Conservation (phyloP, 257 asterid species). For the Eustoma russellianum region DNA sequence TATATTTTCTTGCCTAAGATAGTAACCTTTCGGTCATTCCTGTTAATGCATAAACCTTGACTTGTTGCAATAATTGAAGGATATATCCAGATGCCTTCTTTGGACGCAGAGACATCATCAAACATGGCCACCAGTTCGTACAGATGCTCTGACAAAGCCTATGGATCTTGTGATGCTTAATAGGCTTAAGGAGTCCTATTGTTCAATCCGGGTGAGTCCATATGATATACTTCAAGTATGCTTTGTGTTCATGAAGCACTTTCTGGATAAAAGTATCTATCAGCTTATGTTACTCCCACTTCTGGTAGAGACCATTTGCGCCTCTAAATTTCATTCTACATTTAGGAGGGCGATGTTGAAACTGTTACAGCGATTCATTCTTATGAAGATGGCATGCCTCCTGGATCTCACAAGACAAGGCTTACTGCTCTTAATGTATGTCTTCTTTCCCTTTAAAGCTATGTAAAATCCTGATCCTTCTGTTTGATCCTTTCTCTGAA, state of each 20-base stretch:
- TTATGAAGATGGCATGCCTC: constrained; percentile 74
- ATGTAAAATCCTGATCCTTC: no score
- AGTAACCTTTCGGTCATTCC: no score
- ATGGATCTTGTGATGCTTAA: constrained; percentile 78
- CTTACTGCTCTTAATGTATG: constrained; percentile 89
- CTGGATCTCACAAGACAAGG: constrained; percentile 83
- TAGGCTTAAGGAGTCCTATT: constrained; percentile 79
- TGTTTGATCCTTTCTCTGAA: no score
- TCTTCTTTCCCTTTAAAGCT: background rate
- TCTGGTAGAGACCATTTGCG: background rate
- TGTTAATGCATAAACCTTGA: background rate
- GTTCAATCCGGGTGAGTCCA: constrained; percentile 69
- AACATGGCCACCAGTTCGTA: constrained; percentile 96
- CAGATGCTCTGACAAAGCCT: constrained; percentile 84
- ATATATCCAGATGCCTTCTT: constrained; percentile 90
- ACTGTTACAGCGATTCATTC: constrained; percentile 79
- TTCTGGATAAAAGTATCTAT: background rate
- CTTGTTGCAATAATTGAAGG: constrained; percentile 29
- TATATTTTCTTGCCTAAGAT: background rate
- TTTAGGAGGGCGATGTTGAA: constrained; percentile 94
- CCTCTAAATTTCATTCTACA: constrained; percentile 13
- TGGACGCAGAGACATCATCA: constrained; percentile 99
- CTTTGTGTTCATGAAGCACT: background rate
- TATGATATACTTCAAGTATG: background rate
- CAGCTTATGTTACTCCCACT: background rate